phyloP scores from a whole-genome alignment of 2,329 filamentous ascomycete species.

The Cordyceps cateniannulata region DNA sequence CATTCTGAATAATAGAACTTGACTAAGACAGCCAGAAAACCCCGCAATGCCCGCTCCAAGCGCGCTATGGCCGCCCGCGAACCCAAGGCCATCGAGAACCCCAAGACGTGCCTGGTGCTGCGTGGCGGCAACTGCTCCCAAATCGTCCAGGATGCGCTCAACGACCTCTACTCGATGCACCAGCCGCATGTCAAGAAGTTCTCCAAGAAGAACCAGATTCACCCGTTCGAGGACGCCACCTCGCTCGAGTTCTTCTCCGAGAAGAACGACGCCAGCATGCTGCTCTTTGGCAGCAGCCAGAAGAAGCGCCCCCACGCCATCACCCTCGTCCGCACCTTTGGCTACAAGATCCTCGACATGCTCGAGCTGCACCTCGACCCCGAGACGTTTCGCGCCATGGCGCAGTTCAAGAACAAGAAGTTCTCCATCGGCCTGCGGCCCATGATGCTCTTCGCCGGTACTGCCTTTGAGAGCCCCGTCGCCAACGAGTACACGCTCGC shows the following conservation, averaged over 20 bases:
- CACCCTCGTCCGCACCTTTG: constrained; percentile 76
- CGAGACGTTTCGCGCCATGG: constrained; percentile 60
- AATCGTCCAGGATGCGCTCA: constrained; percentile 73
- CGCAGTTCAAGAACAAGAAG: constrained; percentile 71
- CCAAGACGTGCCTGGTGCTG: constrained; percentile 84
- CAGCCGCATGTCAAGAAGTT: constrained; percentile 83
- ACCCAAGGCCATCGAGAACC: constrained; percentile 82
- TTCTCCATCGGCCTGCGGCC: constrained; percentile 79
- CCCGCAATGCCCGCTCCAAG: constrained; percentile 78
- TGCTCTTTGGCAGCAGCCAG: constrained; percentile 76
- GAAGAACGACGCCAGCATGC: constrained; percentile 87
- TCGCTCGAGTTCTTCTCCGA: constrained; percentile 92
- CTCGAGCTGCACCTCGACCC: constrained; percentile 80
- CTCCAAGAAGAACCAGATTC: constrained; percentile 93
- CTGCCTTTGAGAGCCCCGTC: constrained; percentile 77
- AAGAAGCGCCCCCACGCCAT: constrained; percentile 95
- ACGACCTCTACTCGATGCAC: constrained; percentile 78
- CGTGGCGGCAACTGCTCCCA: constrained; percentile 81
- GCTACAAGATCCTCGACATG: constrained; percentile 89
- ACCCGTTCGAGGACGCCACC: constrained; percentile 84
- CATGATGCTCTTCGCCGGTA: constrained; percentile 85
- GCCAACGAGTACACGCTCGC: constrained; percentile 75
- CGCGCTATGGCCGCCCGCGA: constrained; percentile 89
- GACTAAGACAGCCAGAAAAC: constrained; percentile 39
- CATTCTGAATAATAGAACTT: not conserved